phyloP scores from a whole-genome alignment of 192 early-diverging fungal genomes.

The Coemansia sp. region DNA sequence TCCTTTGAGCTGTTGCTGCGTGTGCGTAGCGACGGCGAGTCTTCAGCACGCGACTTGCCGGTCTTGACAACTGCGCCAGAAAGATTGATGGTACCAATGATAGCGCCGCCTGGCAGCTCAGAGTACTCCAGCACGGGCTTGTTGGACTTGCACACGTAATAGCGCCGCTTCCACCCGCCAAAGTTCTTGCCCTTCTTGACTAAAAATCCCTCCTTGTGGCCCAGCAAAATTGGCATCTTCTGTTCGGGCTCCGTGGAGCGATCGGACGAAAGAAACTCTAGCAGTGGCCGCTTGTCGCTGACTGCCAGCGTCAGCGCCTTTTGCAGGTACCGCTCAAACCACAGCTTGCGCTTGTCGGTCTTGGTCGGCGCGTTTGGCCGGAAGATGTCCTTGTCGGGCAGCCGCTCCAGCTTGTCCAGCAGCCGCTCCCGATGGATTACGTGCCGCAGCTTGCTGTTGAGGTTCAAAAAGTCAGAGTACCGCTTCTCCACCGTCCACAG shows the following conservation, averaged over 20 bases:
- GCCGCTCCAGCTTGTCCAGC: constrained; percentile 64
- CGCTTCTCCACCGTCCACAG: constrained; percentile 86
- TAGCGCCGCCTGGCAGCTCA: constrained; percentile 74
- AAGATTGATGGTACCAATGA: constrained; percentile 72
- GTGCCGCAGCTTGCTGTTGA: constrained; percentile 74
- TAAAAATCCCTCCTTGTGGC: constrained; percentile 80
- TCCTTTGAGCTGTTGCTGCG: constrained; percentile 41
- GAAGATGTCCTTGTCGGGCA: constrained; percentile 85
- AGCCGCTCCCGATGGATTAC: constrained; percentile 35
- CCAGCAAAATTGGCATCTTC: constrained; percentile 56
- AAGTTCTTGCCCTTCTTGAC: constrained; percentile 95
- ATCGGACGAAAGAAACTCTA: constrained; percentile 76
- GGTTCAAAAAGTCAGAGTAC: constrained; percentile 79
- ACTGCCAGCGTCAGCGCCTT: constrained; percentile 62
- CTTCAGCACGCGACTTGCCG: constrained; percentile 30
- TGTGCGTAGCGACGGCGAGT: constrained; percentile 7
- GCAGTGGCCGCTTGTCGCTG: constrained; percentile 63
- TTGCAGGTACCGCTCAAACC: constrained; percentile 82
- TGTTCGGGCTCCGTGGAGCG: constrained; percentile 55
- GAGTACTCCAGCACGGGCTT: constrained; percentile 74
- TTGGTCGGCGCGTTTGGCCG: constrained; percentile 78
- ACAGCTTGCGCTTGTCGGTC: constrained; percentile 81
- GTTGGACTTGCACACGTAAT: constrained; percentile 69
- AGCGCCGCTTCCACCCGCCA: constrained; percentile 95
- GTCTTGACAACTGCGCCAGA: constrained; percentile 61